Conservation (phyloP, 352 stramenopile species). For the Saprolegnia parasitica region DNA sequence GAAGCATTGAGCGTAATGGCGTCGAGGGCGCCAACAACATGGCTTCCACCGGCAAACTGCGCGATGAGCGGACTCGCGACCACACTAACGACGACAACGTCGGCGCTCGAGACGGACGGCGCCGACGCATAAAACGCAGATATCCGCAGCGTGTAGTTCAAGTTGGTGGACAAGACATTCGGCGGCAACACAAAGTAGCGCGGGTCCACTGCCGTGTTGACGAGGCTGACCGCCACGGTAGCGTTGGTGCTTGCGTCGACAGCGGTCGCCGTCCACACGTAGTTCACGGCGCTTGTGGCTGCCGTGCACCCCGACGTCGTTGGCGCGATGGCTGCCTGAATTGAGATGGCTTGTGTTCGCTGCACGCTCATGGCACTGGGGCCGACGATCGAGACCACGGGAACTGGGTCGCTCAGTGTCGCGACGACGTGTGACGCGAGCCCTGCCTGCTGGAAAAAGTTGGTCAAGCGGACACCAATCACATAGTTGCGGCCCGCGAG, state of each 20-base stretch:
- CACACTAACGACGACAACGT: slow-evolving; percentile 43
- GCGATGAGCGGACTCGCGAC: slow-evolving; percentile 38
- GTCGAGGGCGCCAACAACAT: slow-evolving; percentile 48
- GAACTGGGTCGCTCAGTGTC: slow-evolving; percentile 43
- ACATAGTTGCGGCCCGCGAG: slow-evolving; percentile 40
- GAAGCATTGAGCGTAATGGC: slow-evolving; percentile 47
- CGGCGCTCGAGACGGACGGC: slow-evolving; percentile 34
- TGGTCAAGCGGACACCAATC: slow-evolving; percentile 49
- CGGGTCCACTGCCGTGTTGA: slow-evolving; percentile 57
- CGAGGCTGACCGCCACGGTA: slow-evolving; percentile 38
- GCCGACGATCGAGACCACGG: slow-evolving; percentile 48
- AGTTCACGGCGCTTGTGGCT: slow-evolving; percentile 38
- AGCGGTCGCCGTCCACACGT: slow-evolving; percentile 37
- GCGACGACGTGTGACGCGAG: slow-evolving; percentile 34
- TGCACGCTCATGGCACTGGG: slow-evolving; percentile 35
- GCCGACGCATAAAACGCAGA: slow-evolving; percentile 43
- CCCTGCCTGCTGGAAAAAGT: slow-evolving; percentile 47
- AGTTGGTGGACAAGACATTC: slow-evolving; percentile 35
- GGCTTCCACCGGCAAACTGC: slow-evolving; percentile 40
- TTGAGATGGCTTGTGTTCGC: slow-evolving; percentile 34
- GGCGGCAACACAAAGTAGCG: slow-evolving; percentile 49
- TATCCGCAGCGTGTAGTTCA: slow-evolving; percentile 53
- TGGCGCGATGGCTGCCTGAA: slow-evolving; percentile 11
- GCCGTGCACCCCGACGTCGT: slow-evolving; percentile 44
- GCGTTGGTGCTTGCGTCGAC: slow-evolving; percentile 2